phyloP scores from a whole-genome alignment of 805 yeast species.

The Tetrapisispora phaffii region DNA sequence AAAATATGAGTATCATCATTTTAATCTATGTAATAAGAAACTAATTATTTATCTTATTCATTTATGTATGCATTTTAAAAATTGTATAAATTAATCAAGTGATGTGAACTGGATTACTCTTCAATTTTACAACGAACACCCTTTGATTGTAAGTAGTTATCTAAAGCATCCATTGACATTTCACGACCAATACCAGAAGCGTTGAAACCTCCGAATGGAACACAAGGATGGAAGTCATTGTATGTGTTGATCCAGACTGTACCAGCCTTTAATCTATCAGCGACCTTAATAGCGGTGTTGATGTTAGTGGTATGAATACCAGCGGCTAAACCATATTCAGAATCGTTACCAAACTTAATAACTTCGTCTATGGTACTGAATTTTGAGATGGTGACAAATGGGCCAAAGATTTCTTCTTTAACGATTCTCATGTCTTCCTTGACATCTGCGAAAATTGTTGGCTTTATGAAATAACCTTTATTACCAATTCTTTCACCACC shows the following conservation, averaged over 20 bases:
- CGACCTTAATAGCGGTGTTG: conserved; percentile 55
- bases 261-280: conserved; percentile 65
- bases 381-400: conserved; percentile 68
- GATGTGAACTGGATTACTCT: not conserved
- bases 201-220: conserved; percentile 90
- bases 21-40: too few relatives aligned
- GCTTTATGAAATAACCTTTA: conserved; percentile 65
- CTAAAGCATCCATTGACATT: conserved; percentile 79
- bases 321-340: conserved; percentile 79
- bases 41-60: not conserved
- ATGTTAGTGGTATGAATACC: conserved; percentile 70
- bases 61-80: not conserved
- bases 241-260: conserved; percentile 78
- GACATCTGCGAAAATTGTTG: conserved; percentile 82
- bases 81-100: not conserved
- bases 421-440: conserved; percentile 63
- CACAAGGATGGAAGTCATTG: conserved; percentile 73
- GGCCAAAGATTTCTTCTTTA: conserved; percentile 88
- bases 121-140: conserved; percentile 41
- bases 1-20: too few relatives aligned
- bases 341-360: conserved; percentile 60
- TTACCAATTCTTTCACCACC: conserved; percentile 74
- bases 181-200: conserved; percentile 87
- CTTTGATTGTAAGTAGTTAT: conserved; percentile 72
- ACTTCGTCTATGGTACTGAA: conserved; percentile 69